Percentiles rank a stretch among this genome's conserved stretches.
Conservation (phyloP, 2,329 filamentous ascomycete genomes). For the Alternaria angustiovoidea region DNA sequence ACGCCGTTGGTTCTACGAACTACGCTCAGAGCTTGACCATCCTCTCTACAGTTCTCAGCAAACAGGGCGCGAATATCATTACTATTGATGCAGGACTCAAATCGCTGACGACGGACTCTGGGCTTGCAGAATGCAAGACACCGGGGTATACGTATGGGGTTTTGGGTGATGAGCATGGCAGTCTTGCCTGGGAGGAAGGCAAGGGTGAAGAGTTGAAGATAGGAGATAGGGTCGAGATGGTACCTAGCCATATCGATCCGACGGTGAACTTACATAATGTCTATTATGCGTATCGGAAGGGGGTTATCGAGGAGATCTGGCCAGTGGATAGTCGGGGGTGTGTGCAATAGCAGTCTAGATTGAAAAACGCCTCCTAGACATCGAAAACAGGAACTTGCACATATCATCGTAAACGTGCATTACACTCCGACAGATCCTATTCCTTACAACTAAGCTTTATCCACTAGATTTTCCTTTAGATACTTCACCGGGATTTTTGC, state of each 20-base stretch:
- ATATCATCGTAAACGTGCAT: not conserved
- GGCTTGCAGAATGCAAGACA: constrained; percentile 58
- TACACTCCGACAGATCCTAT: not conserved
- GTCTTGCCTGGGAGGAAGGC: constrained; percentile 56
- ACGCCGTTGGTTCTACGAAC: constrained; percentile 57
- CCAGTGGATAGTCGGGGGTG: constrained; percentile 60
- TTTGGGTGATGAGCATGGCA: constrained; percentile 61
- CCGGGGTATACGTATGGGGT: constrained; percentile 55
- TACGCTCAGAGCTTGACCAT: constrained; percentile 61
- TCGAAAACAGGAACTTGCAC: not conserved
- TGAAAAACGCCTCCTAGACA: not conserved
- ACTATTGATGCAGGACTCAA: constrained; percentile 63
- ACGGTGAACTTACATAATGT: constrained; percentile 63
- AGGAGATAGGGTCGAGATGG: constrained; percentile 61
- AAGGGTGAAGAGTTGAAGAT: constrained; percentile 47
- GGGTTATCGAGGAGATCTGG: constrained; percentile 62
- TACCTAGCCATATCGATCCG: constrained; percentile 64
- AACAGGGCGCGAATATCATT: constrained; percentile 54
- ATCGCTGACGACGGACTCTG: constrained; percentile 62
- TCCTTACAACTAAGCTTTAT: not conserved
- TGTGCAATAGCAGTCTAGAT: constrained; percentile 52
- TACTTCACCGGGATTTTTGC: constrained; percentile 12
- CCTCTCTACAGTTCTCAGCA: constrained; percentile 59
- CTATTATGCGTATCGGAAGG: constrained; percentile 60
- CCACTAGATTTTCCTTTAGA: constrained; percentile 17